A percentile compares a stretch with the other conserved stretches of the same genome.
These are phyloP conservation scores for Aspergillus hancockii DNA, from an alignment of 495 filamentous ascomycete genomes.

Conservation along the genomic window DNA sequence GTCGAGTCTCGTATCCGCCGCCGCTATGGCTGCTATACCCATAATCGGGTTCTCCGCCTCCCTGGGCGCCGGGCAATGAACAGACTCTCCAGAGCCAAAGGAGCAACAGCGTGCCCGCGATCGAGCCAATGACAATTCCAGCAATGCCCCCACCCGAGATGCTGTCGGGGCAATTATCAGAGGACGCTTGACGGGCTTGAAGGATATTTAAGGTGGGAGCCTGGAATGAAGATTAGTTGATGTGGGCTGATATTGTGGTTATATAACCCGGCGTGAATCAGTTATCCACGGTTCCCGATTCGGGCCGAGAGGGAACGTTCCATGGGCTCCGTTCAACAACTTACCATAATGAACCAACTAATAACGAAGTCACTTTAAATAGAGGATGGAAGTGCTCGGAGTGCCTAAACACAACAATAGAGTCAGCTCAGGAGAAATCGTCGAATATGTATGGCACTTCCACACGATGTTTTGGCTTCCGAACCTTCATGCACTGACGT, in stretches of 20 bases:
- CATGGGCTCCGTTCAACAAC: neutral
- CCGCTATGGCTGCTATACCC: slow-evolving; percentile 25
- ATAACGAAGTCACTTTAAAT: neutral
- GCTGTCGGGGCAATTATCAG: slow-evolving; percentile 34
- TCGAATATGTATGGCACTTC: neutral
- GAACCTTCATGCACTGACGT: slow-evolving; percentile 29
- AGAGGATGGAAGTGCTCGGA: neutral
- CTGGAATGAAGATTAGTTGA: neutral
- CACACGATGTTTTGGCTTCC: neutral
- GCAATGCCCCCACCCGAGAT: slow-evolving; percentile 58
- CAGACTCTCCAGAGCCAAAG: slow-evolving; percentile 50
- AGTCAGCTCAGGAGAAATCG: neutral
- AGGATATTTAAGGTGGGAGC: slow-evolving; percentile 11
- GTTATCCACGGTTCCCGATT: neutral
- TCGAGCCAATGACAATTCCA: slow-evolving; percentile 61
- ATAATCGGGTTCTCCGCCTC: slow-evolving; percentile 27
- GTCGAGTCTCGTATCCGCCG: slow-evolving; percentile 12
- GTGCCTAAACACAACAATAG: neutral
- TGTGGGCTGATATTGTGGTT: neutral
- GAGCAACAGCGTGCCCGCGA: slow-evolving; percentile 54
- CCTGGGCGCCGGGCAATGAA: slow-evolving; percentile 24
- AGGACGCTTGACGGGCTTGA: slow-evolving; percentile 22
- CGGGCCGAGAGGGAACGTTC: neutral
- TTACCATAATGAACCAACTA: neutral
- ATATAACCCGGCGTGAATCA: neutral